Evolutionary conservation across 2,329 filamentous ascomycete species (phyloP).

Genomic region (Biscogniauxia sp.): DNA sequence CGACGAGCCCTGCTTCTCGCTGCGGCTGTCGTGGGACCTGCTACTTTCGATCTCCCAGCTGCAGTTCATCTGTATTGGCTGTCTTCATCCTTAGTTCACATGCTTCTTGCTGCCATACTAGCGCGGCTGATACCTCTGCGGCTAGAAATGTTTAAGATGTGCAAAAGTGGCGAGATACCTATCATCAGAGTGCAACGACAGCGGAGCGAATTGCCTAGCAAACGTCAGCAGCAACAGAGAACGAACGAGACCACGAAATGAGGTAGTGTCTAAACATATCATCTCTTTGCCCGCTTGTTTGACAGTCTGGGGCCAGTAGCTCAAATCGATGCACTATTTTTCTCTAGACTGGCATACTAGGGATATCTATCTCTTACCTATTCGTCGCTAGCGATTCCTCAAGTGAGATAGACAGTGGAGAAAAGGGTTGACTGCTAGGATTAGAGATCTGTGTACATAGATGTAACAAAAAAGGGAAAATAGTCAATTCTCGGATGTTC

Average conservation of each 20-base stretch:
- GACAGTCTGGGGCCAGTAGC: too few relatives aligned
- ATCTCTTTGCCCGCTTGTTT: too few relatives aligned
- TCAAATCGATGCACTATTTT: too few relatives aligned
- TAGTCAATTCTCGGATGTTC: conserved; percentile 2
- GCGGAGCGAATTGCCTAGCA: neutral
- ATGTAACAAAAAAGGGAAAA: neutral
- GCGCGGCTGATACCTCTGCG: conserved; percentile 25
- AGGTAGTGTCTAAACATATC: neutral
- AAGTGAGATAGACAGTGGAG: too few relatives aligned
- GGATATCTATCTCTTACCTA: too few relatives aligned
- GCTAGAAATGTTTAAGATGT: conserved; percentile 11
- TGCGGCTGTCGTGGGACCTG: conserved; percentile 32
- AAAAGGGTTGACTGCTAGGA: neutral
- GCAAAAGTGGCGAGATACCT: conserved; percentile 17
- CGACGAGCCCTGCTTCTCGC: conserved; percentile 32
- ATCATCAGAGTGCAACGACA: conserved; percentile 19
- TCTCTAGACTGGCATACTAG: too few relatives aligned
- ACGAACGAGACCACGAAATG: neutral
- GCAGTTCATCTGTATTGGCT: conserved; percentile 46
- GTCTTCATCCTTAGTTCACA: conserved; percentile 30
- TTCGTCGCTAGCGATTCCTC: too few relatives aligned
- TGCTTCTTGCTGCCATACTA: conserved; percentile 21
- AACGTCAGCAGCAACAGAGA: neutral
- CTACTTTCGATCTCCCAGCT: conserved; percentile 39
- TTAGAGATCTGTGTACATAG: neutral